These are phyloP conservation scores for Ophiostoma pallidulum DNA, from an alignment of 2,329 filamentous ascomycete species.

Conservation along the genomic window DNA sequence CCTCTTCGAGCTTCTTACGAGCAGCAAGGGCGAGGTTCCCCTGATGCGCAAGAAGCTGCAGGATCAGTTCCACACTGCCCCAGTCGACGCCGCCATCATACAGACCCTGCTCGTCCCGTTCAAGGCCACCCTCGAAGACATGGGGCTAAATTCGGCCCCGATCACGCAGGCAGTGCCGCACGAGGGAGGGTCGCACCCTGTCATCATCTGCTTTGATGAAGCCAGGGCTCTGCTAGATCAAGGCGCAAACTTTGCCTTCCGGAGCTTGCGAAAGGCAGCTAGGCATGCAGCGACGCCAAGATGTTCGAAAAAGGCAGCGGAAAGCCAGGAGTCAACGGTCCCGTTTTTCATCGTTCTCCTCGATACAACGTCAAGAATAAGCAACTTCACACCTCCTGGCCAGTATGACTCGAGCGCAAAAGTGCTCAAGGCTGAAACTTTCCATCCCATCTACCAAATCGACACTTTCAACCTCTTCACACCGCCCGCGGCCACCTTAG, in stretches of 20 bases:
- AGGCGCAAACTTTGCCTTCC: background rate
- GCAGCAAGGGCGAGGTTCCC: background rate
- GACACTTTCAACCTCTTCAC: background rate
- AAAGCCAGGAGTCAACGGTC: no score
- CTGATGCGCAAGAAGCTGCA: background rate
- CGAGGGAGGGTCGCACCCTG: no score
- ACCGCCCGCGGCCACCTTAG: background rate
- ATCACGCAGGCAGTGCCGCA: background rate
- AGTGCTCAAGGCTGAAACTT: background rate
- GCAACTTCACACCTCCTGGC: background rate
- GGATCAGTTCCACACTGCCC: background rate
- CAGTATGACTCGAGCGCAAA: slow-evolving; percentile 1
- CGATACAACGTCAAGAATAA: background rate
- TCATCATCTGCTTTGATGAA: slow-evolving; percentile 4
- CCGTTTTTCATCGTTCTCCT: slow-evolving; percentile 2
- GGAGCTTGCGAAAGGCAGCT: slow-evolving; percentile 7
- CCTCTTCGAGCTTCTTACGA: background rate
- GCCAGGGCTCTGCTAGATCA: background rate
- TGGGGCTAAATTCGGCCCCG: background rate
- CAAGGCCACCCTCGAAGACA: background rate
- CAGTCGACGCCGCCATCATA: background rate
- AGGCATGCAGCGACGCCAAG: background rate
- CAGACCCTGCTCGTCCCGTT: background rate
- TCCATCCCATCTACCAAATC: background rate
- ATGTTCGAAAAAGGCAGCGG: background rate